Evolutionary conservation across 148 eudicot genomes (phyloP).

Genomic region (Fagopyrum homotropicum): DNA sequence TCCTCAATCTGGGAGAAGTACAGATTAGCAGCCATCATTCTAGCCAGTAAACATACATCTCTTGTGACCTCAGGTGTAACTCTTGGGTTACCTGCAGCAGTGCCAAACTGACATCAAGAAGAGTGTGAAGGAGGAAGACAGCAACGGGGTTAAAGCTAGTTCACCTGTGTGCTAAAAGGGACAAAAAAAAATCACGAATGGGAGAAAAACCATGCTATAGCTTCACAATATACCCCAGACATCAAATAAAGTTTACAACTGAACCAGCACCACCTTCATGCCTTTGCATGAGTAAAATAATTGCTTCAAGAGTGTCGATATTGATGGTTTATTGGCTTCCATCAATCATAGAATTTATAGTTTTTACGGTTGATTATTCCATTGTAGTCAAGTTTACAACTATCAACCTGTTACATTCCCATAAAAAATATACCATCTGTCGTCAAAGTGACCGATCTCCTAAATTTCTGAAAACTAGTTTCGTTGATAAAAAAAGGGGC

Average conservation of each 20-base stretch:
- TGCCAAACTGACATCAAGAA: neutral
- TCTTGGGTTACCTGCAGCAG: constrained; percentile 75
- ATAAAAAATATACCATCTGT: neutral
- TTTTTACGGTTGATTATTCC: neutral
- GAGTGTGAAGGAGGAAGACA: neutral
- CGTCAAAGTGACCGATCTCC: neutral
- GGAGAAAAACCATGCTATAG: neutral
- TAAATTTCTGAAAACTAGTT: neutral
- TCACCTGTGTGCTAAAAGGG: neutral
- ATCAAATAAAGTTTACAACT: neutral
- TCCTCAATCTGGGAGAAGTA: constrained; percentile 97
- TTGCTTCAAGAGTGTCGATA: neutral
- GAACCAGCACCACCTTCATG: constrained; percentile 2
- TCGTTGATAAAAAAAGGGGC: neutral
- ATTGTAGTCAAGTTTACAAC: neutral
- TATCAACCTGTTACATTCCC: neutral
- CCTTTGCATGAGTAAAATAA: constrained; percentile 2
- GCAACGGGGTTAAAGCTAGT: neutral
- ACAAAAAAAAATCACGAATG: neutral
- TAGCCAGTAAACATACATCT: constrained; percentile 94
- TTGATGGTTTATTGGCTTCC: neutral
- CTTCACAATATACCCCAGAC: neutral
- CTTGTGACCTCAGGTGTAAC: constrained; percentile 99
- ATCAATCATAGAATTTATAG: neutral
- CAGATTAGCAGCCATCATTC: constrained; percentile 99